Evolutionary conservation across 106 monocot species (phyloP).

Genomic region (Allium fistulosum): DNA sequence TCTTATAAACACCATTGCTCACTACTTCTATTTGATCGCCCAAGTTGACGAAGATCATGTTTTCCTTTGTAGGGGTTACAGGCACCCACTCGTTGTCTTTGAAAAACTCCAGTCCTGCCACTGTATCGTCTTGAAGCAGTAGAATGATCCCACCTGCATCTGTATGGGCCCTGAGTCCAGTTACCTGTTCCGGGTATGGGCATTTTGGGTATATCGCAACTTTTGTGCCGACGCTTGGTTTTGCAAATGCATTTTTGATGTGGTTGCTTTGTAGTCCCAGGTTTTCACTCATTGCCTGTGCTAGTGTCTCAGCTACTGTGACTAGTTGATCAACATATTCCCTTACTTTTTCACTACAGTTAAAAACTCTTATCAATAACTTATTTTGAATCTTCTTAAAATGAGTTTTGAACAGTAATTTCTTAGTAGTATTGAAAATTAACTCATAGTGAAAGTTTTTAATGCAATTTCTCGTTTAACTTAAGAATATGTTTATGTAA

Average conservation of each 20-base stretch:
- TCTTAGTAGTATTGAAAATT: background rate
- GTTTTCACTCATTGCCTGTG: constrained; percentile 44
- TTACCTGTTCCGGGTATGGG: constrained; percentile 44
- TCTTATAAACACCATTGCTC: constrained; percentile 68
- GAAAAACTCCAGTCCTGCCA: constrained; percentile 55
- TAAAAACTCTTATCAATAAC: background rate
- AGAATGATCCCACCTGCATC: constrained; percentile 75
- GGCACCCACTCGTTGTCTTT: constrained; percentile 48
- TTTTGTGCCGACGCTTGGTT: constrained; percentile 48
- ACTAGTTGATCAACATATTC: constrained; percentile 30
- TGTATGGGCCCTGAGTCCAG: constrained; percentile 65
- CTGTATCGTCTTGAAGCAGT: constrained; percentile 47
- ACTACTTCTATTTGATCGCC: constrained; percentile 75
- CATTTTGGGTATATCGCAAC: constrained; percentile 60
- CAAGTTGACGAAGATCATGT: constrained; percentile 54
- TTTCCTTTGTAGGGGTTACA: constrained; percentile 30
- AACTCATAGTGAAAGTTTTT: background rate
- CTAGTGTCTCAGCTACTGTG: constrained; percentile 44
- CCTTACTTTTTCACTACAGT: constrained; percentile 30
- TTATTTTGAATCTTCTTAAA: background rate
- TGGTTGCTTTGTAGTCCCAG: constrained; percentile 49
- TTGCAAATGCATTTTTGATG: constrained; percentile 49
- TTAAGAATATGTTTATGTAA: background rate
- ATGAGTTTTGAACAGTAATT: background rate
- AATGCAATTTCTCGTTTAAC: too few species aligned